These are phyloP conservation scores for Candida michaelii DNA, from an alignment of 805 yeast species.

Conservation along the genomic window DNA sequence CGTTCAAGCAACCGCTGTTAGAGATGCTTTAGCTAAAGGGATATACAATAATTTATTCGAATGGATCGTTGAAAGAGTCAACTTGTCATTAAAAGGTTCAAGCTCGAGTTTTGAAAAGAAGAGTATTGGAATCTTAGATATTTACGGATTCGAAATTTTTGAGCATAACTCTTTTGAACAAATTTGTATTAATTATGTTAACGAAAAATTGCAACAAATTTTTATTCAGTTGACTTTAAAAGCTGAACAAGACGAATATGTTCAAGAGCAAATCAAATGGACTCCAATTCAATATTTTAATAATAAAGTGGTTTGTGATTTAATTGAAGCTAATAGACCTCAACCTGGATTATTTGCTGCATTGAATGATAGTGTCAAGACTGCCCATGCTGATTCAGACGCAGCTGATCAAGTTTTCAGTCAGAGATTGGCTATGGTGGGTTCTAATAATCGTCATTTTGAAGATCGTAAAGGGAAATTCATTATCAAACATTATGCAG, in stretches of 20 bases:
- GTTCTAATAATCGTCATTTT: conserved; percentile 76
- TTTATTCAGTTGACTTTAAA: conserved; percentile 93
- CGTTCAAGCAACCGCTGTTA: conserved; percentile 91
- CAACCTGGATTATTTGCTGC: conserved; percentile 94
- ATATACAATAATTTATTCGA: conserved; percentile 90
- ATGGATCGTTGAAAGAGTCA: conserved; percentile 94
- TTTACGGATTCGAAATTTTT: conserved; percentile 94
- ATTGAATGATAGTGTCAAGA: conserved; percentile 93
- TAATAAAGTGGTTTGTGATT: conserved; percentile 93
- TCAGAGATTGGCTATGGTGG: conserved; percentile 83
- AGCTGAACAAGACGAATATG: conserved; percentile 97
- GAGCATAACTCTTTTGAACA: conserved; percentile 95
- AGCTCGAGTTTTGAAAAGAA: conserved; percentile 40
- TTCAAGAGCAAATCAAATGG: conserved; percentile 94
- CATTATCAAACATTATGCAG: conserved; percentile 94
- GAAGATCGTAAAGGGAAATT: conserved; percentile 87
- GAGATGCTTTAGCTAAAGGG: conserved; percentile 94
- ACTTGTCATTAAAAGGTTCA: conserved; percentile 60
- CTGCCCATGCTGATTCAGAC: conserved; percentile 95
- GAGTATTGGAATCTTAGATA: conserved; percentile 91
- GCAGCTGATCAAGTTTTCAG: conserved; percentile 98
- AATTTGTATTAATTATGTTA: conserved; percentile 91
- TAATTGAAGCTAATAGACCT: conserved; percentile 90
- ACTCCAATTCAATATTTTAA: conserved; percentile 96
- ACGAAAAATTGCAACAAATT: conserved; percentile 94